These are phyloP conservation scores for Lactuca saligna DNA, from an alignment of 129 eudicot genomes.

Conservation along the genomic window DNA sequence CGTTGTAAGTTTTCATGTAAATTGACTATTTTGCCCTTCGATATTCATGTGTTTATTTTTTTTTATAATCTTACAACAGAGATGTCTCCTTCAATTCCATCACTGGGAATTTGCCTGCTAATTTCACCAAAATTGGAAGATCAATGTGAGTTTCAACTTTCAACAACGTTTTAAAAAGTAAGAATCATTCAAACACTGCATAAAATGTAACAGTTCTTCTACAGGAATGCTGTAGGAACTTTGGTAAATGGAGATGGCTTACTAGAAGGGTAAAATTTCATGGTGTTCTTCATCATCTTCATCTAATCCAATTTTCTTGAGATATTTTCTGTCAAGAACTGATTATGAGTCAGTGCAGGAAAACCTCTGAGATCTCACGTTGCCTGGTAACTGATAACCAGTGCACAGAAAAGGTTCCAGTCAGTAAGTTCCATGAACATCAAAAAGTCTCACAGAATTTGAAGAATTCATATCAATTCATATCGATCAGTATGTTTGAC, in stretches of 20 bases:
- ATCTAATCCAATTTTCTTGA: constrained; percentile 12
- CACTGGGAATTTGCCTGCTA: constrained; percentile 53
- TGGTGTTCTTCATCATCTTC: background rate
- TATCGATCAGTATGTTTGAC: no score
- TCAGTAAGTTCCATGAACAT: constrained; percentile 42
- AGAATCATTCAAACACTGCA: background rate
- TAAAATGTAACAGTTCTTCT: constrained; percentile 3
- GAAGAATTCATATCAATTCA: background rate
- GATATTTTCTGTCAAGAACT: background rate
- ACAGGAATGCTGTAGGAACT: constrained; percentile 68
- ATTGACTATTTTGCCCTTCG: background rate
- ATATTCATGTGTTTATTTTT: background rate
- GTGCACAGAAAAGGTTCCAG: constrained; percentile 46
- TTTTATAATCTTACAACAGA: constrained; percentile 32
- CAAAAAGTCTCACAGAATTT: background rate
- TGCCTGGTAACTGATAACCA: constrained; percentile 47
- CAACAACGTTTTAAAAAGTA: background rate
- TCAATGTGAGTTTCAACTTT: constrained; percentile 45
- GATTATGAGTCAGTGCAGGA: constrained; percentile 33
- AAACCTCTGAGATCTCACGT: constrained; percentile 45
- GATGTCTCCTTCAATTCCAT: constrained; percentile 72
- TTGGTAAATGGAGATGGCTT: constrained; percentile 46
- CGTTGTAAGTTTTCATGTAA: constrained; percentile 44
- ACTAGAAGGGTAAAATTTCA: constrained; percentile 39
- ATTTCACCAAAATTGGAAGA: constrained; percentile 35